A percentile compares a stretch with the other conserved stretches of the same genome.
Conservation (phyloP, 2,329 filamentous ascomycete species). For the Xylariaceae sp. region DNA sequence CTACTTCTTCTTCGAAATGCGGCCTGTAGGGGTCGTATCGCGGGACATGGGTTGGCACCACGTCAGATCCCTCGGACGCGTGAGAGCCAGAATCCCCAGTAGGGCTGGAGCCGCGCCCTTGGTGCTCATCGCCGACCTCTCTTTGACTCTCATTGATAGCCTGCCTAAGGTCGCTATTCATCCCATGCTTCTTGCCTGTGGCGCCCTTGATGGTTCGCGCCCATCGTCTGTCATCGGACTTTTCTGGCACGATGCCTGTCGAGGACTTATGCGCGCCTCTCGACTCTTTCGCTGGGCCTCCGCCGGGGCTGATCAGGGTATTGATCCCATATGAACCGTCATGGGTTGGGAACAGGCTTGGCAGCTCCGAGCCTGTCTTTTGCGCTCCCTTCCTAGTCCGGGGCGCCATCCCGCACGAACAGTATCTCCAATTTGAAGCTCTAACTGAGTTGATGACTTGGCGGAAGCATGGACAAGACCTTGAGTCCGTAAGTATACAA, state of each 20-base stretch:
- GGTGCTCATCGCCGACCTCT: slow-evolving; percentile 11
- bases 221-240: slow-evolving; percentile 15
- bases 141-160: slow-evolving; percentile 18
- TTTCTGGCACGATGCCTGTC: slow-evolving; percentile 16
- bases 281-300: neutral
- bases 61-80: too few relatives aligned
- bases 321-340: slow-evolving; percentile 30
- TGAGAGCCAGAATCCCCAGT: neutral
- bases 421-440: neutral
- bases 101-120: neutral
- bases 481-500: too few relatives aligned
- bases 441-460: neutral
- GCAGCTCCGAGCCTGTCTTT: slow-evolving; percentile 13
- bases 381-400: slow-evolving; percentile 11
- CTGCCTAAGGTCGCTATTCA: slow-evolving; percentile 20
- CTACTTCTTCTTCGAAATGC: slow-evolving; percentile 8
- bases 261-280: slow-evolving; percentile 17
- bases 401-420: slow-evolving; percentile 12
- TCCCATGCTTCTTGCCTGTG: slow-evolving; percentile 13
- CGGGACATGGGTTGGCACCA: slow-evolving; percentile 18
- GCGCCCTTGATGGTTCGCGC: slow-evolving; percentile 4
- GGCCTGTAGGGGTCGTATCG: slow-evolving; percentile 4
- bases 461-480: neutral
- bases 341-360: slow-evolving; percentile 24
- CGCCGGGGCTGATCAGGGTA: slow-evolving; percentile 21